These are phyloP conservation scores for Clonostachys byssicola DNA, from an alignment of 2,329 filamentous ascomycete genomes.

Conservation along the genomic window DNA sequence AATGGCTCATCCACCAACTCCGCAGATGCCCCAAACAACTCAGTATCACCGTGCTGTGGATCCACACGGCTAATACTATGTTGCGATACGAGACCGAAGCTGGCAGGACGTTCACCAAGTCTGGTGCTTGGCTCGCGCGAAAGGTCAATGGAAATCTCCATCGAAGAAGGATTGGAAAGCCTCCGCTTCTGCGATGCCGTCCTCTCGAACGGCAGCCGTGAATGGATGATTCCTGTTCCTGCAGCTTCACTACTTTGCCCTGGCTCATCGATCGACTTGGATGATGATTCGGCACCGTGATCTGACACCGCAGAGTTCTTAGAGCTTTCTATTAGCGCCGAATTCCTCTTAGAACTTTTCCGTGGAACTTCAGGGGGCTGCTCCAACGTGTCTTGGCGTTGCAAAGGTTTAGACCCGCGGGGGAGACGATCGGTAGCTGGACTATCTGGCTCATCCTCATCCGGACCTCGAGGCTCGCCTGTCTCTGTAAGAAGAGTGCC, in stretches of 20 bases:
- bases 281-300: no score
- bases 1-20: neutral
- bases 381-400: constrained; percentile 30
- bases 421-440: constrained; percentile 21
- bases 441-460: constrained; percentile 34
- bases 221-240: constrained; percentile 2
- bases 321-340: constrained; percentile 27
- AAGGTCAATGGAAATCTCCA: constrained; percentile 31
- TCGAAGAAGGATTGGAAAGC: constrained; percentile 45
- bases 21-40: neutral
- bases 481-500: constrained; percentile 38
- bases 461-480: constrained; percentile 39
- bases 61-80: constrained; percentile 54
- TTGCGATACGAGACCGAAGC: constrained; percentile 52
- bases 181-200: constrained; percentile 44
- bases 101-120: constrained; percentile 45
- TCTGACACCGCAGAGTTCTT: neutral
- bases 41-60: constrained; percentile 20
- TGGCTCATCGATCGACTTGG: neutral
- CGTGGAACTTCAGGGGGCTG: constrained; percentile 57
- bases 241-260: neutral
- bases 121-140: constrained; percentile 10
- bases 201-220: constrained; percentile 51
- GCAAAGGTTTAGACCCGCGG: constrained; percentile 6
- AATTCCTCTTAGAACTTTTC: constrained; percentile 67